Percentiles rank a stretch among this genome's conserved stretches.
phyloP scores from a whole-genome alignment of 2,329 filamentous ascomycete genomes.

The Laburnicola sp. region DNA sequence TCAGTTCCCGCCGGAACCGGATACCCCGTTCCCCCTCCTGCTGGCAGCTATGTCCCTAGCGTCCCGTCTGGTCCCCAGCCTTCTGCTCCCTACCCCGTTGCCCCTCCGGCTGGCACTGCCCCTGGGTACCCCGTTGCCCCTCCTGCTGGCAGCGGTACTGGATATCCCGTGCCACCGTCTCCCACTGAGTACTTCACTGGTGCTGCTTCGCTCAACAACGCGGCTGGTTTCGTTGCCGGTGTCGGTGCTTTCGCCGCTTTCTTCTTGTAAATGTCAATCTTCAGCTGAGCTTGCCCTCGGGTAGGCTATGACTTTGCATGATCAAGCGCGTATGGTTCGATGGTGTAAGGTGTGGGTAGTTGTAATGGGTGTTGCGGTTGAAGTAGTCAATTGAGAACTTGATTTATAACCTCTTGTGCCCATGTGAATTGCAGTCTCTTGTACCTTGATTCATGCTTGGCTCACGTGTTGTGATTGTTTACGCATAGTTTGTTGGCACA shows the following conservation, averaged over 20 bases:
- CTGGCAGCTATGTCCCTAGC: conserved; percentile 15
- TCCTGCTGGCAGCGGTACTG: conserved; percentile 23
- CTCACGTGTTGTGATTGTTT: too few relatives aligned
- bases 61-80: conserved; percentile 41
- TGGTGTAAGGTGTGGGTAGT: conserved; percentile 11
- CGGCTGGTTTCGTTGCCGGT: conserved; percentile 45
- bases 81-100: conserved; percentile 32
- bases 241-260: conserved; percentile 48
- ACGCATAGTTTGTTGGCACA: too few relatives aligned
- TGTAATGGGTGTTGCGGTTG: conserved; percentile 17
- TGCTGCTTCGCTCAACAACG: conserved; percentile 43
- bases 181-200: conserved; percentile 43
- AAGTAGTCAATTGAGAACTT: conserved; percentile 21
- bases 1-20: conserved; percentile 38
- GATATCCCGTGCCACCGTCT: conserved; percentile 38
- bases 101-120: conserved; percentile 39
- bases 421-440: background rate
- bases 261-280: conserved; percentile 48
- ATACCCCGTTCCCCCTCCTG: conserved; percentile 15
- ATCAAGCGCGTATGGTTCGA: conserved; percentile 30
- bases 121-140: conserved; percentile 23
- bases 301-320: conserved; percentile 48
- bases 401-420: conserved; percentile 1
- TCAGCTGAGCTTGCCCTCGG: conserved; percentile 34
- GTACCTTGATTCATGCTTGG: too few relatives aligned